Evolutionary conservation across 1,284 basidiomycete species (phyloP).

Genomic region (Ustilago loliicola): DNA sequence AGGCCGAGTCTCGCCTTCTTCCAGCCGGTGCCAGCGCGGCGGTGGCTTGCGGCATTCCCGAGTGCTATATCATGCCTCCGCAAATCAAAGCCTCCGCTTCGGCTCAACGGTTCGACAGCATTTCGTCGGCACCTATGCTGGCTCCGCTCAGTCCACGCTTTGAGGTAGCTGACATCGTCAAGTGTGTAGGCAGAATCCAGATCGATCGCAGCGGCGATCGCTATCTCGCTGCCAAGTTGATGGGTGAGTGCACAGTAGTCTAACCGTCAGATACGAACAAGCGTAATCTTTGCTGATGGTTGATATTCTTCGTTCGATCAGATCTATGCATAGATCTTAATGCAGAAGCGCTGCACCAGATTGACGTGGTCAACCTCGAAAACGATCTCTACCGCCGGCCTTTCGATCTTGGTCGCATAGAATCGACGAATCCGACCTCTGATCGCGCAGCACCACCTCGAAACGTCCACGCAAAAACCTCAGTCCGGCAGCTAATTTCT

Average conservation of each 20-base stretch:
- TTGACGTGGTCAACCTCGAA: conserved; percentile 30
- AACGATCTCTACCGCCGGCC: conserved; percentile 24
- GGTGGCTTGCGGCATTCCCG: conserved; percentile 26
- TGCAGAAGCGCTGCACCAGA: conserved; percentile 32
- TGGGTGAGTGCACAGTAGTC: background rate
- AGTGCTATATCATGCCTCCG: conserved; percentile 45
- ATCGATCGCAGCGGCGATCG: conserved; percentile 20
- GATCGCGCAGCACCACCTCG: background rate
- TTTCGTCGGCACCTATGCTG: background rate
- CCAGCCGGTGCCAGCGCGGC: background rate
- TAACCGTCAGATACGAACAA: background rate
- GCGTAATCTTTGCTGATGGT: background rate
- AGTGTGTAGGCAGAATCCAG: conserved; percentile 31
- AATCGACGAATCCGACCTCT: background rate
- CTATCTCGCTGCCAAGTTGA: conserved; percentile 13
- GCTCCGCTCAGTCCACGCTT: conserved; percentile 34
- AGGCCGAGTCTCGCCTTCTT: background rate
- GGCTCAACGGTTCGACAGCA: background rate
- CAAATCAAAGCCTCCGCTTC: conserved; percentile 20
- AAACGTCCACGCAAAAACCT: background rate
- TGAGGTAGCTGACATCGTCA: conserved; percentile 24
- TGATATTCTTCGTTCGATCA: background rate
- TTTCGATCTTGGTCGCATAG: conserved; percentile 23
- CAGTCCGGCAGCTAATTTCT: conserved; percentile 14
- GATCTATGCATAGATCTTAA: conserved; percentile 28